Base-by-base conservation (phyloP, 73 alveolate genomes). In the Symbiodinium natans region DNA sequence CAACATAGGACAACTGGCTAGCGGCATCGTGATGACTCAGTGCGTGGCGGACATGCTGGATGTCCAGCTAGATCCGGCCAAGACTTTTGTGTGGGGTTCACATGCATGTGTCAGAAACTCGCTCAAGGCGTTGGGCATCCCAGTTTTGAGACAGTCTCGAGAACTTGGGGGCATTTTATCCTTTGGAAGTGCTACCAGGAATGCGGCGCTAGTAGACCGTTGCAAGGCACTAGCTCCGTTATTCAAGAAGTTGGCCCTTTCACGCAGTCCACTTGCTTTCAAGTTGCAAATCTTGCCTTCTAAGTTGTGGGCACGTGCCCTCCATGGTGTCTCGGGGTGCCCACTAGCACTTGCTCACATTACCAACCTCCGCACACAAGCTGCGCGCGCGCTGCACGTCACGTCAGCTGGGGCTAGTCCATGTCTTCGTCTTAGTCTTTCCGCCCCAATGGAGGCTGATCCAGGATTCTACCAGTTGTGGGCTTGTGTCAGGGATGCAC, bases 81-180 rank as follows among this genome's bases (percentile, higher is more conserved):
- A 71, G 41, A n/a, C 42, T 4, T 71, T 19, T 31, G 41, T 31
- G 17, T 71, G 83, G 83, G 83, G 41, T 3, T 3, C 21, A 10
- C 39, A 71, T 3, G 41, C 83, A 7, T 10, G 21, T 6, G 29
- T 19, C 2, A 40, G 83, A 3, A 4, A 8, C 83, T 17, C 33
- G 4, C 77, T 59, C 77, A 10, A 59, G 33, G 33, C 8, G 29
- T 6, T 25, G 9, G 33, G 33, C 4, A 25, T 82, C 46, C 73
- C 41, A 2, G 36, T 7, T 8, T 68, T 42, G 8, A 42, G 7
- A n/a, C 75, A 83, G 10, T 41, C 92, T 1, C 39, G 74, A 29
- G 92, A 83, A 43, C 46, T 83, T 31, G 92, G 92, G 7, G 92
- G 92, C 31, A 29, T 41, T 29, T n/a, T 83, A 68, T 23, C 92